phyloP scores from a whole-genome alignment of 106 monocot species.

The Allium sativum region DNA sequence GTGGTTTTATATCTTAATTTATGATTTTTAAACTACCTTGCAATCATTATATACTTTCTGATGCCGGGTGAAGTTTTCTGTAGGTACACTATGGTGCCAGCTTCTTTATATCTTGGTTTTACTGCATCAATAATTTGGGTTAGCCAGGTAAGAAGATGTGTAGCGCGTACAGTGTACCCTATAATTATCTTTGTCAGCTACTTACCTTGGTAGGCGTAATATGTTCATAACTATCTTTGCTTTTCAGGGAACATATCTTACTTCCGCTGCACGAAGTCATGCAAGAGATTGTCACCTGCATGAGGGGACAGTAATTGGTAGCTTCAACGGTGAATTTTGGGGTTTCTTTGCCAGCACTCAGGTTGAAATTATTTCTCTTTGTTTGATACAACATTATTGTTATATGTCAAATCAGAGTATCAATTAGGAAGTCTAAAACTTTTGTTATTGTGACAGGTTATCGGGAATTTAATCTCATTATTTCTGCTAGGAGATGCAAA shows the following conservation, averaged over 20 bases:
- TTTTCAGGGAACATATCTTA: slow-evolving; percentile 78
- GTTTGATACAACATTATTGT: neutral
- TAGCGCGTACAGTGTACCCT: no score
- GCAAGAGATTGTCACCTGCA: slow-evolving; percentile 67
- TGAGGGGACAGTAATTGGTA: slow-evolving; percentile 76
- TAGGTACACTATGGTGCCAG: slow-evolving; percentile 97
- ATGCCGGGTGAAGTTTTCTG: slow-evolving; percentile 1
- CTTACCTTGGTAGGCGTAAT: no score
- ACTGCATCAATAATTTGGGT: slow-evolving; percentile 95
- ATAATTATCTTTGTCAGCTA: no score
- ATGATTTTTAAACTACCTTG: no score
- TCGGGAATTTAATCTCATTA: slow-evolving; percentile 84
- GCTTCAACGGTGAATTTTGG: slow-evolving; percentile 99
- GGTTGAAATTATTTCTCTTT: slow-evolving; percentile 19
- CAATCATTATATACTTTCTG: neutral
- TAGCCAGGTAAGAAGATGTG: slow-evolving; percentile 48
- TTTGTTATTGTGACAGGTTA: slow-evolving; percentile 34
- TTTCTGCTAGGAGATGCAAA: slow-evolving; percentile 54
- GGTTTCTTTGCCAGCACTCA: slow-evolving; percentile 79
- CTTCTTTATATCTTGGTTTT: slow-evolving; percentile 91
- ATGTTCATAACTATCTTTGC: slow-evolving; percentile 7
- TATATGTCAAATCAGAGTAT: neutral
- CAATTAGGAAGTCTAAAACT: neutral
- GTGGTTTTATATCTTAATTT: no score
- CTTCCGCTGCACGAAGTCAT: slow-evolving; percentile 72